A percentile compares a stretch with the other conserved stretches of the same genome.
These are phyloP conservation scores for Canariomyces notabilis DNA, from an alignment of 2,329 filamentous ascomycete genomes.

Conservation along the genomic window DNA sequence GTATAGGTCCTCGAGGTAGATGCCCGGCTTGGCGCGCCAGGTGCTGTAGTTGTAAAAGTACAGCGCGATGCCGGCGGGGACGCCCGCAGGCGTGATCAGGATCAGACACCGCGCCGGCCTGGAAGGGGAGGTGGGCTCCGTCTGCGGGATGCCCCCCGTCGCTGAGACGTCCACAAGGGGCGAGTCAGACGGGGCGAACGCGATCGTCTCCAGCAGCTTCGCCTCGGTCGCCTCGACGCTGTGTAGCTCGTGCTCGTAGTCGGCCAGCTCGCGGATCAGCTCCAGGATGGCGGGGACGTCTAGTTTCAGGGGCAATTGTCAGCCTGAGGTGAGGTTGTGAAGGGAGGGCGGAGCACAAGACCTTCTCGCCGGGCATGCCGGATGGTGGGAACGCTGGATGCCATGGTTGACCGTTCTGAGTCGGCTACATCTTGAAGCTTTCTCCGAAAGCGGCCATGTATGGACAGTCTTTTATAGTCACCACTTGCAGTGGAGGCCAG, in stretches of 20 bases:
- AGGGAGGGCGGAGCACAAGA: conserved; percentile 24
- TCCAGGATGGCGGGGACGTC: conserved; percentile 77
- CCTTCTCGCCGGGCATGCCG: conserved; percentile 58
- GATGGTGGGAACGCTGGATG: conserved; percentile 32
- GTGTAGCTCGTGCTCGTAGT: conserved; percentile 75
- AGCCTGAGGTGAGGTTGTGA: background rate
- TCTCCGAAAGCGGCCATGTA: too few relatives aligned
- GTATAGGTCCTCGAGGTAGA: conserved; percentile 93
- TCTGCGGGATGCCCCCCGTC: conserved; percentile 34
- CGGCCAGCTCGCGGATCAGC: conserved; percentile 79
- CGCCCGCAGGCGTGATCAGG: conserved; percentile 46
- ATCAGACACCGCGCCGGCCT: conserved; percentile 74
- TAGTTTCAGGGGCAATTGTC: conserved; percentile 32
- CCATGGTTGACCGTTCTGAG: too few relatives aligned
- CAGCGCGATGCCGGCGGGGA: conserved; percentile 69
- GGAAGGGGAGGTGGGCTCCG: conserved; percentile 49
- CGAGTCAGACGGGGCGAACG: conserved; percentile 56
- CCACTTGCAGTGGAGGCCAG: too few relatives aligned
- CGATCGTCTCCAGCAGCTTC: conserved; percentile 68
- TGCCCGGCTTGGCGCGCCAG: conserved; percentile 79
- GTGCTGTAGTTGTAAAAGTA: conserved; percentile 97
- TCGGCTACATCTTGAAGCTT: too few relatives aligned
- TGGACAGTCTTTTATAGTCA: too few relatives aligned
- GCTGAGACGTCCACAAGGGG: conserved; percentile 29
- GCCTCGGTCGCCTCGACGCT: conserved; percentile 74